Base-by-base conservation (phyloP, 169 alveolate species). In the Pseudocohnilembus persalinus region DNA sequence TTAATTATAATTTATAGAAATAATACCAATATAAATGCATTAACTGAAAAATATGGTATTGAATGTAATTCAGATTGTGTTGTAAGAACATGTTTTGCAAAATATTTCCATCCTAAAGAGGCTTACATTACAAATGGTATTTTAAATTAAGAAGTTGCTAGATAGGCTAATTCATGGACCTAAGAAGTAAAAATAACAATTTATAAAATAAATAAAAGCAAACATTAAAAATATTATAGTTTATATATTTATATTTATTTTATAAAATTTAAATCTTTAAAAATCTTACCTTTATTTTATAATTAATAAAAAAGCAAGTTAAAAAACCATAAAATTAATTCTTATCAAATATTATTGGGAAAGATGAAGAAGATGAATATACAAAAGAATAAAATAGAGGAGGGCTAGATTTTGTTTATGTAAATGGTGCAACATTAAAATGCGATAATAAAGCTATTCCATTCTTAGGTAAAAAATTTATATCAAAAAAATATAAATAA, bases 91-190 rank as follows among this genome's bases (percentile, higher is more conserved):
- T 81, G 90, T 28, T 96, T 73, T 88, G 88, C 87, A 86, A 96
- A 96, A 81, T 94, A 96, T 79, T 88, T 90, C 75, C 96, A 94
- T 84, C 98, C 97, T 20, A 96, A 96, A 88, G 97, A 96, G 86
- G 88, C 92, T n/a, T 92, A 72, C 83, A 89, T 94, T 16, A 87
- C 89, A 29, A 87, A 94, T 30, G 96, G 97, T 31, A 88, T 91
- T 35, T 82, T 96, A 28, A 92, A 92, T 82, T 82, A 91, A 33
- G 98, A 94, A 83, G 87, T 88, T 26, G 32, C 87, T 25, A 90
- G 95, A 68, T 88, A 86, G 25, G 93, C 93, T 1, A 85, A 82
- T 68, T 96, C 96, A 31, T 78, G 75, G n/a, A 85, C 90, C 29
- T 88, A 85, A 65, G 90, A 89, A 80, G 68, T 49, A 49, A 11